Evolutionary conservation across 805 yeast genomes (phyloP), one percentile per base, ranked within the genome.

Genomic region (Danielia oregonensis): DNA sequence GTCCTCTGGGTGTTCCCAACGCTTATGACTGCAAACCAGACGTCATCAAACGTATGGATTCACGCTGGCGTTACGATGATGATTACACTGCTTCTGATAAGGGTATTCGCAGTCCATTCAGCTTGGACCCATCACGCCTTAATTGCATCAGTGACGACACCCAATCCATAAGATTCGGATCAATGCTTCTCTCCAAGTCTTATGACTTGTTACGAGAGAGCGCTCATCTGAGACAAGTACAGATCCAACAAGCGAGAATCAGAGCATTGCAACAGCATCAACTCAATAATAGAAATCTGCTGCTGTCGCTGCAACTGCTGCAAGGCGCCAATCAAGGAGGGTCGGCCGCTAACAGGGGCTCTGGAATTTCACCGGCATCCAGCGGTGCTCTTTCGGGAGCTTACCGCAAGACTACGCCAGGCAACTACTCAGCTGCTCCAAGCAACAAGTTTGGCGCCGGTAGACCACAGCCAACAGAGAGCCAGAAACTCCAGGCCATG

Each of bases 91-190:
- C 64, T 35, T 50, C 49, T 39, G 63, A 65, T 27, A 47, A 42
- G 32, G 68, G 67, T 5, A 38, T 55, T 10, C 42, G 51, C 30
- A 69, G 65, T 26, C 83, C 82, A 23, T 68, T 86, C 36, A 70
- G 79, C 39, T 72, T 75, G 39, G 96, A 87, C 57, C 96, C 97
- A 0, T 79, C 95, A 0, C 72, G 75, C 36, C 69, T 89, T 49
- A 89, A 89, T 53, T 82, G 83, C 43, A 86, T 89, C 26, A 76
- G 87, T 10, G 82, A 82, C 35, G 91, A 81, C 33, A 88, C 96
- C 1, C 97, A 89, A 59, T 80, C 85, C 1, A 85, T 91, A 19
- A 69, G 97, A 40, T 89, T 89, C 61, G 96, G 96, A 6, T 78
- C 95, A 5, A 88, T 88, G 96, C 61, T 91, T 21, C 68, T 88